Evolutionary conservation across 495 filamentous ascomycete genomes (phyloP), one percentile per base, ranked within the genome.

Genomic region (Neurospora africana): DNA sequence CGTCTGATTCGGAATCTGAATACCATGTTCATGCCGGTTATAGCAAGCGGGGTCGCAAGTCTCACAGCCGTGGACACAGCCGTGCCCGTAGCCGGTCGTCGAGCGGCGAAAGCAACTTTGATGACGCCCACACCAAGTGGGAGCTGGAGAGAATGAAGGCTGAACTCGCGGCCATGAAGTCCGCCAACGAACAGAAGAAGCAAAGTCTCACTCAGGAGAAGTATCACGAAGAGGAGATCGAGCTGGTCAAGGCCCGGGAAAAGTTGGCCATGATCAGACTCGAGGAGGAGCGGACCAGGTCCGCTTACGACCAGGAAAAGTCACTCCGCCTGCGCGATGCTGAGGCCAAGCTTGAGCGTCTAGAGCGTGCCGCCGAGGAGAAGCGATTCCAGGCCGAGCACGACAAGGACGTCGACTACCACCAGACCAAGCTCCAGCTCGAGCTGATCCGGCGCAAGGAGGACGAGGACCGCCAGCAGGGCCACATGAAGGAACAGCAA

Each of bases 391-490:
- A 65, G 53, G 37, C 23, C 30, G 41, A 70, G 4, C 37, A 73
- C 53, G 67, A 71, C 47, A 76, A 77, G 39, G 37, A 65, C 19
- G 27, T 71, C 10, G 78, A 78, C 69, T 71, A 69, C 11, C 43
- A 47, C 38, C 70, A 61, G 30, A 47, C 72, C 72, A 68, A 72
- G 53, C 58, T 53, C 37, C 71, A 75, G 71, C 74, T 79, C 71
- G 68, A 77, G 36, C 80, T 79, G 69, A 79, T 82, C 39, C 77
- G 79, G 65, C 72, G 78, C 40, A 79, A 83, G 8, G 82, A 82
- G 40, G 82, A 90, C 73, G 80, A 82, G 19, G 82, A 84, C 70
- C 70, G 78, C 35, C 75, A 78, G 35, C 72, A 71, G 53, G 71
- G 70, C 47, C 76, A 80, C 72, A 70, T 75, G 36, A 30, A 35